Conservation (phyloP, 176 grass and related monocot species). For the Melocanna baccifera region DNA sequence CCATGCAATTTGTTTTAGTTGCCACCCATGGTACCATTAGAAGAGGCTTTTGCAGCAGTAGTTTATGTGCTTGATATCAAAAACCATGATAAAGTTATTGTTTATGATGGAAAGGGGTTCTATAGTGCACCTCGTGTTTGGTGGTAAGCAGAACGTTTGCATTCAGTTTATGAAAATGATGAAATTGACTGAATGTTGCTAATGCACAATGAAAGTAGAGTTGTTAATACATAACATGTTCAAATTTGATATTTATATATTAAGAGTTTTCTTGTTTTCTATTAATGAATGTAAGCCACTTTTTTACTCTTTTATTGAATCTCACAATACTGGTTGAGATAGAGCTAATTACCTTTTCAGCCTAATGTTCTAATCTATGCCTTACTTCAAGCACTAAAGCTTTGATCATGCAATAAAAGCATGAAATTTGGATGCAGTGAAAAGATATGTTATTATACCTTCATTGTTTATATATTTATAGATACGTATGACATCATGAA, state of each 20-base stretch:
- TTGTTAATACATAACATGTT: background rate
- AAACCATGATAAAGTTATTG: slow-evolving; percentile 68
- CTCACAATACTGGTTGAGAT: background rate
- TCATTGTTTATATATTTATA: too few species aligned
- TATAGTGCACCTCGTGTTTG: slow-evolving; percentile 87
- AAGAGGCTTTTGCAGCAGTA: slow-evolving; percentile 76
- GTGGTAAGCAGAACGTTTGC: slow-evolving; percentile 54
- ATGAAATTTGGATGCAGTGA: background rate
- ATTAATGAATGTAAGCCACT: background rate
- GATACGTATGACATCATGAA: too few species aligned
- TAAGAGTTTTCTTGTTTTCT: background rate
- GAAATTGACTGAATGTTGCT: background rate
- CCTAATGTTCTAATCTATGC: background rate
- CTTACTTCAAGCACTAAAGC: background rate
- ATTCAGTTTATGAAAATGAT: background rate
- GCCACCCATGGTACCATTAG: slow-evolving; percentile 83
- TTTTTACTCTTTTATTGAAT: background rate
- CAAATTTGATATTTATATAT: background rate
- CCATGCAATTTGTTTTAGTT: slow-evolving; percentile 42
- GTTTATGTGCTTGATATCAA: slow-evolving; percentile 67
- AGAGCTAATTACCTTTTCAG: background rate
- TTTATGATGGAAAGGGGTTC: slow-evolving; percentile 89
- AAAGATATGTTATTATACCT: background rate
- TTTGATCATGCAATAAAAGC: background rate
- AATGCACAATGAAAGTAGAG: background rate